Percentiles rank a stretch among this genome's conserved stretches.
Conservation (phyloP, 2,329 filamentous ascomycete genomes). For the Colletotrichum lindemuthianum region DNA sequence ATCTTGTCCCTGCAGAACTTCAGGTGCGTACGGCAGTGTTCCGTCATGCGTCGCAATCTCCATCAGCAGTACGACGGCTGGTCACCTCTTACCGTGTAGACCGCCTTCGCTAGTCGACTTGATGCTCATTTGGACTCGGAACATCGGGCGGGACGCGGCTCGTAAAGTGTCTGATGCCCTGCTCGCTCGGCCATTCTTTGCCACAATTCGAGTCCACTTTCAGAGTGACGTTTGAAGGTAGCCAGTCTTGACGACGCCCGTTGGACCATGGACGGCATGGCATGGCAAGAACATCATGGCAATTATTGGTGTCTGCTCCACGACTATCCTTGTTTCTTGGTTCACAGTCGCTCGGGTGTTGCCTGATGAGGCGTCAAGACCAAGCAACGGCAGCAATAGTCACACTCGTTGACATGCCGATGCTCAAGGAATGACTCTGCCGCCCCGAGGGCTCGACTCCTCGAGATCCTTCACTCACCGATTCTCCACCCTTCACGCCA, state of each 20-base stretch:
- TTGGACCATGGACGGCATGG: neutral
- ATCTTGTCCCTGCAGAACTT: too few relatives aligned
- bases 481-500: constrained; percentile 16
- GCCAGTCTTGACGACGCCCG: neutral
- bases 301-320: constrained; percentile 19
- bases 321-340: constrained; percentile 10
- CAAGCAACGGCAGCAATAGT: constrained; percentile 1
- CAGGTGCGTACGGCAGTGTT: too few relatives aligned
- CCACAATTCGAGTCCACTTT: constrained; percentile 11
- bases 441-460: neutral
- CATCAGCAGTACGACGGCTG: too few relatives aligned
- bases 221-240: constrained; percentile 13
- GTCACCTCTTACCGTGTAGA: too few relatives aligned
- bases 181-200: constrained; percentile 11
- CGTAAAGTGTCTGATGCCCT: constrained; percentile 22
- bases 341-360: neutral
- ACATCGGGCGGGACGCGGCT: constrained; percentile 32
- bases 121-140: constrained; percentile 28
- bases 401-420: constrained; percentile 7
- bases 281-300: constrained; percentile 4
- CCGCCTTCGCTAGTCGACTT: constrained; percentile 1
- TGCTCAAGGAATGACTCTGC: neutral
- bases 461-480: constrained; percentile 21
- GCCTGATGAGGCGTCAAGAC: constrained; percentile 2
- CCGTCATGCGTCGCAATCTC: too few relatives aligned